phyloP scores from a whole-genome alignment of 306 rosid species.

The Quercus wislizeni region DNA sequence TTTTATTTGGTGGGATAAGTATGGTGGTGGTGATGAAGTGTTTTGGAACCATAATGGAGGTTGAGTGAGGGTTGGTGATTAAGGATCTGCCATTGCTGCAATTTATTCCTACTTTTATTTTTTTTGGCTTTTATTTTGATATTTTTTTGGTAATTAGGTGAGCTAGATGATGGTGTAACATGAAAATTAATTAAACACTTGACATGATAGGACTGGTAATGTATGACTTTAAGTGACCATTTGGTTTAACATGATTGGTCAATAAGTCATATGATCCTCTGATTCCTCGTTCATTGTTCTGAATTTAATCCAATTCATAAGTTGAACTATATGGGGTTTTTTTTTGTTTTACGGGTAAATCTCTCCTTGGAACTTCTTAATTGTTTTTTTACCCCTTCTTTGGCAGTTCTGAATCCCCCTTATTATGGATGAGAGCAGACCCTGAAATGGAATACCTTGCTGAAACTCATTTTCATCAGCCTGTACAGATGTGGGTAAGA shows the following conservation, averaged over 20 bases:
- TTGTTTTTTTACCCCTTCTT: background rate
- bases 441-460: constrained; percentile 99
- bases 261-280: background rate
- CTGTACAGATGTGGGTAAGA: constrained; percentile 99
- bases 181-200: background rate
- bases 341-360: background rate
- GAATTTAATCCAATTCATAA: background rate
- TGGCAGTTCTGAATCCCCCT: constrained; percentile 81
- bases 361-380: constrained; percentile 17
- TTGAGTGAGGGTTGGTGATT: background rate
- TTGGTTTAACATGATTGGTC: background rate
- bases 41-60: background rate
- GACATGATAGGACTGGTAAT: background rate
- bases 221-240: background rate
- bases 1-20: background rate
- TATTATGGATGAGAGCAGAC: constrained; percentile 96
- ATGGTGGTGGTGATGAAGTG: background rate
- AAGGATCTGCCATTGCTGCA: background rate
- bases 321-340: background rate
- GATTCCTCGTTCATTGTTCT: background rate
- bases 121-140: background rate
- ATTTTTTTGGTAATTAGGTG: background rate
- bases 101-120: background rate
- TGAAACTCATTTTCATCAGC: constrained; percentile 85
- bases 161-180: background rate